Percentiles rank a stretch among this genome's conserved stretches.
Conservation (phyloP, 2,329 filamentous ascomycete genomes). For the Neoascochyta sp. region DNA sequence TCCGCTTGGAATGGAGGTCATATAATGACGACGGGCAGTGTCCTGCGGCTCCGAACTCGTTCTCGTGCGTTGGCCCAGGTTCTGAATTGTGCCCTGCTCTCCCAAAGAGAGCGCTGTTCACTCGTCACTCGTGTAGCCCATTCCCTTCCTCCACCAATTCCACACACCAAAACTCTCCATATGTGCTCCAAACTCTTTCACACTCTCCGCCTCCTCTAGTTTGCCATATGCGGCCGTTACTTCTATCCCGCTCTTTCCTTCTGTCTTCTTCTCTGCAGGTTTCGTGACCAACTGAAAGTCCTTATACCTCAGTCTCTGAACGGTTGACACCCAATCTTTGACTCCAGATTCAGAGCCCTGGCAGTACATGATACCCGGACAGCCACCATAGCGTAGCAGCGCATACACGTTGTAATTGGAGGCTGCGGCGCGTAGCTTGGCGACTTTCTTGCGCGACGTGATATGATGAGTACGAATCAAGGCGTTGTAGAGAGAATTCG, state of each 20-base stretch:
- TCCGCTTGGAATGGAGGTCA: no score
- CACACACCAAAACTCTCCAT: constrained; percentile 60
- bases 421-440: constrained; percentile 61
- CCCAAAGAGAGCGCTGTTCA: no score
- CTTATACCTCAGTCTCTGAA: constrained; percentile 66
- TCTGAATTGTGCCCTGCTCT: no score
- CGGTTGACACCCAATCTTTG: constrained; percentile 60
- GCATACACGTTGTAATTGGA: constrained; percentile 59
- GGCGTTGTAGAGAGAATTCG: constrained; percentile 47
- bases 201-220: constrained; percentile 57
- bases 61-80: no score
- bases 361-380: constrained; percentile 76
- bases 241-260: constrained; percentile 1
- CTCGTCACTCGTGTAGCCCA: constrained; percentile 51
- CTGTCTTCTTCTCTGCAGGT: constrained; percentile 41
- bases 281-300: constrained; percentile 63
- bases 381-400: constrained; percentile 63
- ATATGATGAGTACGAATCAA: constrained; percentile 78
- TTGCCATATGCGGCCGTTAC: constrained; percentile 26
- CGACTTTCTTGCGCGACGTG: constrained; percentile 71
- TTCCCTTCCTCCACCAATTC: constrained; percentile 65
- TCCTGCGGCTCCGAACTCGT: no score
- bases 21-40: no score
- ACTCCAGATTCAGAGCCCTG: constrained; percentile 59
- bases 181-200: constrained; percentile 59